Percentiles rank a stretch among this genome's conserved stretches.
Conservation (phyloP, 2,329 filamentous ascomycete genomes). For the Diatrype stigma region DNA sequence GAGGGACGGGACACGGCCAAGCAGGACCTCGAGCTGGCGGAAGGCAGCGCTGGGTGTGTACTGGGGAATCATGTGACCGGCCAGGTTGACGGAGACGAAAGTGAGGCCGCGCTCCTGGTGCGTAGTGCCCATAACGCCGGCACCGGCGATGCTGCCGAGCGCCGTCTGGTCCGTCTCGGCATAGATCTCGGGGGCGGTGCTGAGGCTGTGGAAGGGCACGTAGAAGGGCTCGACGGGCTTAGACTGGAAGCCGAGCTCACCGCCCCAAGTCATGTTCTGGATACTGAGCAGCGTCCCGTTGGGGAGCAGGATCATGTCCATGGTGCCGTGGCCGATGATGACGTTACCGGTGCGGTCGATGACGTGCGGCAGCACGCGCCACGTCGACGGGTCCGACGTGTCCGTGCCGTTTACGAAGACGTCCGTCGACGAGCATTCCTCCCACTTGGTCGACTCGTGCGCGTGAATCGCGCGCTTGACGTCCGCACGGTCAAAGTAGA, state of each 20-base stretch:
- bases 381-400: conserved; percentile 48
- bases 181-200: conserved; percentile 21
- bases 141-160: conserved; percentile 47
- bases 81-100: conserved; percentile 58
- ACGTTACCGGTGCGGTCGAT: conserved; percentile 71
- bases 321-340: conserved; percentile 67
- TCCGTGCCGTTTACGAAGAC: conserved; percentile 43
- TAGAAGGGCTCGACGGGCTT: conserved; percentile 60
- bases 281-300: conserved; percentile 69
- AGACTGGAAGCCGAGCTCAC: conserved; percentile 63
- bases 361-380: conserved; percentile 61
- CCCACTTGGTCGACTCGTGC: conserved; percentile 35
- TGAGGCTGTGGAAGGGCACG: conserved; percentile 60
- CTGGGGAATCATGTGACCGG: conserved; percentile 66
- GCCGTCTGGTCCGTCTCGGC: conserved; percentile 14
- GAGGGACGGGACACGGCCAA: conserved; percentile 58
- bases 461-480: conserved; percentile 68
- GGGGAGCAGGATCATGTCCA: conserved; percentile 64
- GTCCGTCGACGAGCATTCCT: conserved; percentile 15
- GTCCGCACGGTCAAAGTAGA: conserved; percentile 69
- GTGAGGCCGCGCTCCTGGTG: conserved; percentile 75
- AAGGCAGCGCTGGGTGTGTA: conserved; percentile 67
- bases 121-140: conserved; percentile 64
- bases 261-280: conserved; percentile 80
- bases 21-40: conserved; percentile 68